Base-by-base conservation (phyloP, 163 green algal species). In the Chlamydomonas reinhardtii region DNA sequence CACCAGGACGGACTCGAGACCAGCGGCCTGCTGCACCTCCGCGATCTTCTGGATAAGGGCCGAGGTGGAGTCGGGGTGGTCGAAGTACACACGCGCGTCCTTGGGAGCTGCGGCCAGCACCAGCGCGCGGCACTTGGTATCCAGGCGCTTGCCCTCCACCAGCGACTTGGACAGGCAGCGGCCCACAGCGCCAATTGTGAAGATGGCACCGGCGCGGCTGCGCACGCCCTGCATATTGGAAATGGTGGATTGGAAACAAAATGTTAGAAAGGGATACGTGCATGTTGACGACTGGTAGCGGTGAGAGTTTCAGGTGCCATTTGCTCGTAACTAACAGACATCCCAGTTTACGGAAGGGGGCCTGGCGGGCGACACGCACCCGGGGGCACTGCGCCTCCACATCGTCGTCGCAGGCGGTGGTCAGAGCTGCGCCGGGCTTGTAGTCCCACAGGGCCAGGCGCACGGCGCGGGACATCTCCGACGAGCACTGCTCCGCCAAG, bases 361-460 rank as follows among this genome's bases (percentile, higher is more conserved):
- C n/a, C n/a, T n/a, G n/a, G n/a, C n/a, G n/a, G n/a, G n/a, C 39
- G 39, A 8, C 4, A 79, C 43, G 77, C 56, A 88, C 71, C 74
- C 73, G 64, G 25, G 73, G 65, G 68, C 71, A 76, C 31, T 77
- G 74, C 35, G 78, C 52, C 24, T 92, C 64, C 14, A 96, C 93
- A 56, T 98, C 94, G 0, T 48, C 62, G 76, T 98, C 96, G 87
- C 95, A 98, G 9, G 84, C 80, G 1, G 52, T 69, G 0, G 96
- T 98, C 2, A 98, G 85, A 0, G 88, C 88, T 0, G 89, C 64
- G 8, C 90, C 91, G 17, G 84, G 77, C 76, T 90, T 91, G 92
- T 96, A 98, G 61, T 96, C 92, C 96, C 95, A 98, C 39, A 98
- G 91, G 0, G 96, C 94, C 72, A 96, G 92, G 48, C 95, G 92